Evolutionary conservation across 257 asterid genomes (phyloP).

Genomic region (Cinchona pubescens): DNA sequence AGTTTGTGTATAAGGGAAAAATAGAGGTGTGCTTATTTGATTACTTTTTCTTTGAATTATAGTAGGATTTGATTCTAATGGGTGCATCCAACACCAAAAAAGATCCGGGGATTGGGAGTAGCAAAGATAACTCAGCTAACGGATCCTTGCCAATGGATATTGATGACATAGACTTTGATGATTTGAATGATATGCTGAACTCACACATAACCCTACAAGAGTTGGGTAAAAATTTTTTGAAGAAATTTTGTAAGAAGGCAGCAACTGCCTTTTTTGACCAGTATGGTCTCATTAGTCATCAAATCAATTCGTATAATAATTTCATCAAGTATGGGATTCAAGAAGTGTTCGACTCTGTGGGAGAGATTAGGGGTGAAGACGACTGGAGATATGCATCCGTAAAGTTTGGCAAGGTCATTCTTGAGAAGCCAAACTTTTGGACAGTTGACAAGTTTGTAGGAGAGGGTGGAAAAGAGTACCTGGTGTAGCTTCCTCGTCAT

Average conservation of each 20-base stretch:
- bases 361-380: constrained; percentile 75
- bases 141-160: constrained; percentile 24
- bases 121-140: constrained; percentile 19
- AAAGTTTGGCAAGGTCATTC: constrained; percentile 70
- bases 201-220: constrained; percentile 39
- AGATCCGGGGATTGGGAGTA: constrained; percentile 24
- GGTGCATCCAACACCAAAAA: constrained; percentile 9
- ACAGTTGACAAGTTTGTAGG: constrained; percentile 55
- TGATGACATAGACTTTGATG: constrained; percentile 56
- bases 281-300: constrained; percentile 79
- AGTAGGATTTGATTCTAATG: constrained; percentile 7
- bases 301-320: constrained; percentile 72
- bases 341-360: constrained; percentile 63
- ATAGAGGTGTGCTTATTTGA: background rate
- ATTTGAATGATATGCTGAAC: constrained; percentile 44
- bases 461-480: constrained; percentile 46
- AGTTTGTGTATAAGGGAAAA: background rate
- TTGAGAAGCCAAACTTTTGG: constrained; percentile 60
- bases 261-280: constrained; percentile 66
- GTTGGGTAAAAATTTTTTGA: constrained; percentile 42
- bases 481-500: constrained; percentile 67
- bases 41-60: background rate
- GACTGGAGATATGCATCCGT: constrained; percentile 76
- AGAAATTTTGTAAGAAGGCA: constrained; percentile 59
- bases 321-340: constrained; percentile 69